phyloP scores from a whole-genome alignment of 2,329 filamentous ascomycete species.

The Xylariomycetidae sp. region DNA sequence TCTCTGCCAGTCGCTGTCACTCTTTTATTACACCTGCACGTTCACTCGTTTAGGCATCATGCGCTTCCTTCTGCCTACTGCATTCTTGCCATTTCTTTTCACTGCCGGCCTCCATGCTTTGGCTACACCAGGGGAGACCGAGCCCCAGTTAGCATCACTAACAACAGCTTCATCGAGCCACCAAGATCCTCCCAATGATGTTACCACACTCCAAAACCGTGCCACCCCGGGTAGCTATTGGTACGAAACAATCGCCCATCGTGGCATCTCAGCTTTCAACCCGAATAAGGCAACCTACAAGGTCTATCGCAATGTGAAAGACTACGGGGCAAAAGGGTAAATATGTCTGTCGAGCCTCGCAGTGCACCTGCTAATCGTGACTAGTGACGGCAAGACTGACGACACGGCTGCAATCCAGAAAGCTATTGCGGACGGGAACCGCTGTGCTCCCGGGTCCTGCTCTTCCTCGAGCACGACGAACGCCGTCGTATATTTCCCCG shows the following conservation, averaged over 20 bases:
- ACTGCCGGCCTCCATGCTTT: too few relatives aligned
- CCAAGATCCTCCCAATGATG: too few relatives aligned
- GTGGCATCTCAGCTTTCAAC: constrained; percentile 29
- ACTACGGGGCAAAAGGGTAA: constrained; percentile 29
- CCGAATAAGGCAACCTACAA: constrained; percentile 23
- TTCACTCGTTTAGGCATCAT: too few relatives aligned
- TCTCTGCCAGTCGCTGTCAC: too few relatives aligned
- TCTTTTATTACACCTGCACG: too few relatives aligned
- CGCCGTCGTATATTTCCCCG: constrained; percentile 16
- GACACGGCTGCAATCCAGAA: constrained; percentile 12
- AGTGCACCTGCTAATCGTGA: constrained; percentile 2
- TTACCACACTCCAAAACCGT: too few relatives aligned
- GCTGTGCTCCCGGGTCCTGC: constrained; percentile 12
- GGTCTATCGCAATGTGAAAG: constrained; percentile 31
- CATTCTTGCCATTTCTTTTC: too few relatives aligned
- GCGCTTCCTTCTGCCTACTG: too few relatives aligned
- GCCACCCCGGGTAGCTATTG: constrained; percentile 23
- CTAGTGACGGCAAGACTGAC: constrained; percentile 12
- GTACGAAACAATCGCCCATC: constrained; percentile 28
- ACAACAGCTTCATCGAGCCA: too few relatives aligned
- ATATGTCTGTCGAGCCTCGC: too few relatives aligned
- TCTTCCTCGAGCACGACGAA: constrained; percentile 11
- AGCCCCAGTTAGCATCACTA: too few relatives aligned
- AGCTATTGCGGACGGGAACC: constrained; percentile 11
- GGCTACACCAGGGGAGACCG: too few relatives aligned